Conservation (phyloP, 2,329 filamentous ascomycete genomes). For the Pyrenophora graminea region DNA sequence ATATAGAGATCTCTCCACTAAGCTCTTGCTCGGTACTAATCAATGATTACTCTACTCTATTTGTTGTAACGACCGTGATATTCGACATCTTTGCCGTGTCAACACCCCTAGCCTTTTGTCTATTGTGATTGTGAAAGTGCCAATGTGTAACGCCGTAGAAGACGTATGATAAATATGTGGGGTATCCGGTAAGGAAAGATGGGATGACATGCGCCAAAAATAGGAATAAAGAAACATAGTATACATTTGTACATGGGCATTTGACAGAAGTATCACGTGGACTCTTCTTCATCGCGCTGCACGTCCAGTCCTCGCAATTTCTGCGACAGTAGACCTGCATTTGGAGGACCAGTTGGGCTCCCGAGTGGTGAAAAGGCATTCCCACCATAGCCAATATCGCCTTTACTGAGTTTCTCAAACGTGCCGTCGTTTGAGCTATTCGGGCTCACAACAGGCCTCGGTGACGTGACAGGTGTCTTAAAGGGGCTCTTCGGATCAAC, state of each 20-base stretch:
- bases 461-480: conserved; percentile 27
- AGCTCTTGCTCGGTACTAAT: too few species aligned
- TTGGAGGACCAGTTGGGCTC: conserved; percentile 60
- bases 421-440: conserved; percentile 25
- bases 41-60: too few species aligned
- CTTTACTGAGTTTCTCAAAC: conserved; percentile 71
- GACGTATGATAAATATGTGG: background rate
- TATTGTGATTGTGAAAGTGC: background rate
- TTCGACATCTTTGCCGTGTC: too few species aligned
- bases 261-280: background rate
- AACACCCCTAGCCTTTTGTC: too few species aligned
- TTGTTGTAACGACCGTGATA: too few species aligned
- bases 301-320: conserved; percentile 67
- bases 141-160: background rate
- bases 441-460: conserved; percentile 22
- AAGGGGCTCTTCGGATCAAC: conserved; percentile 34
- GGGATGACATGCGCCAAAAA: background rate
- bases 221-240: background rate
- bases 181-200: conserved; percentile 4
- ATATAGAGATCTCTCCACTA: too few species aligned
- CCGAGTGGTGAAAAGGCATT: conserved; percentile 39
- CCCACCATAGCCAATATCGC: conserved; percentile 56
- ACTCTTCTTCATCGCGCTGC: conserved; percentile 33
- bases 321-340: conserved; percentile 72
- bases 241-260: background rate